Evolutionary conservation across 805 yeast species (phyloP).

Genomic region (Lachancea thermotolerans): DNA sequence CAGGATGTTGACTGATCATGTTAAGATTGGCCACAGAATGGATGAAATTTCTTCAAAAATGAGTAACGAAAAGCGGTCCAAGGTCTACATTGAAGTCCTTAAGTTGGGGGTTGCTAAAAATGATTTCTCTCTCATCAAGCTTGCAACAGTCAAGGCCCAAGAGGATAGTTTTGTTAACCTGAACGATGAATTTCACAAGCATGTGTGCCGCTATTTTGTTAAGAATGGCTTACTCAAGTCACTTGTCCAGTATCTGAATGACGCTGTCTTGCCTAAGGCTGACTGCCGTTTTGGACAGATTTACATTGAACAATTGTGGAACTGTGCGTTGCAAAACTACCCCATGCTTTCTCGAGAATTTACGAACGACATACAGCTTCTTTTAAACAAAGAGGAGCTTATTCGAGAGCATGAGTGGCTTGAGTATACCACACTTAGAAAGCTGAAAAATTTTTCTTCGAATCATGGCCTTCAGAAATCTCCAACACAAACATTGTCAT

Average conservation of each 20-base stretch:
- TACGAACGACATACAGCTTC: constrained; percentile 18
- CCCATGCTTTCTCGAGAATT: constrained; percentile 19
- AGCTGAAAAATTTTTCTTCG: not conserved
- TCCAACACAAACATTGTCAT: constrained; percentile 1
- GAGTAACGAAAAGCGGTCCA: constrained; percentile 6
- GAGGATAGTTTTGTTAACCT: constrained; percentile 13
- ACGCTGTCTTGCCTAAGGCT: constrained; percentile 2
- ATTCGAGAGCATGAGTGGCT: constrained; percentile 13
- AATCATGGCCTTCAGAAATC: not conserved
- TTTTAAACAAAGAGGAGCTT: constrained; percentile 11
- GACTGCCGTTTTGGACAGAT: constrained; percentile 4
- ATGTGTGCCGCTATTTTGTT: constrained; percentile 19
- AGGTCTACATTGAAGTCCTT: constrained; percentile 15
- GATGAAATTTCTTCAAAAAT: constrained; percentile 1
- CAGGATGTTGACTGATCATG: not conserved
- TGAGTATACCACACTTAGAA: constrained; percentile 1
- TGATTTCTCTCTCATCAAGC: constrained; percentile 12
- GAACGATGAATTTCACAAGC: constrained; percentile 12
- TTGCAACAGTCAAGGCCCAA: constrained; percentile 9
- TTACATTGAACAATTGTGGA: constrained; percentile 19
- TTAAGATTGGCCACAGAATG: constrained; percentile 5
- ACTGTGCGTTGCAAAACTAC: constrained; percentile 15
- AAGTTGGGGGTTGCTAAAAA: constrained; percentile 13
- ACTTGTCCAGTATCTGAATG: constrained; percentile 16
- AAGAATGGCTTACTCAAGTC: constrained; percentile 15